phyloP scores from a whole-genome alignment of 441 rosid genomes.

The Bocquillonia castaneifolia region DNA sequence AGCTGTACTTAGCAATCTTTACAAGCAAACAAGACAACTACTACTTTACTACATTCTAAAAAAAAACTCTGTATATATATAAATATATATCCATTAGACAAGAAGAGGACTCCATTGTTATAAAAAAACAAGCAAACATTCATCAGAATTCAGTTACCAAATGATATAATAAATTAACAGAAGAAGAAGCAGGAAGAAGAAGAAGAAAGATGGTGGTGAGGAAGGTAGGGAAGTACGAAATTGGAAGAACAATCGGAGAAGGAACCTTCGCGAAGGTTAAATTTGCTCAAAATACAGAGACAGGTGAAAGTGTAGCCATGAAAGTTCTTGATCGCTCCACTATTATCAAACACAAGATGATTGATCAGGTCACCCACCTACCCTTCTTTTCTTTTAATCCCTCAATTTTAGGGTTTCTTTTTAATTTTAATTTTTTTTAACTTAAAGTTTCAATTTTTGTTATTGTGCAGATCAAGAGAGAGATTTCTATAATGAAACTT shows the following conservation, averaged over 20 bases:
- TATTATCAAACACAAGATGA: conserved; percentile 90
- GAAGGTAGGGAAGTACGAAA: conserved; percentile 90
- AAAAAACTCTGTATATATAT: too few relatives aligned
- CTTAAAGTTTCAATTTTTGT: background rate
- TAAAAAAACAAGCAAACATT: too few relatives aligned
- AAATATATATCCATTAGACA: too few relatives aligned
- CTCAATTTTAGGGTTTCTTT: background rate
- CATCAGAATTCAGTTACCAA: conserved; percentile 1
- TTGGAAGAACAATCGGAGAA: conserved; percentile 95
- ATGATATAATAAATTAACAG: background rate
- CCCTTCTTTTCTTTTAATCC: background rate
- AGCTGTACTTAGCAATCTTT: too few relatives aligned
- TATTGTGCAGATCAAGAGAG: conserved; percentile 72
- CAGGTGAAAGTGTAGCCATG: conserved; percentile 98
- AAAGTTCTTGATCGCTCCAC: conserved; percentile 86
- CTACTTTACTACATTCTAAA: too few relatives aligned
- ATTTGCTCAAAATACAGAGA: conserved; percentile 96
- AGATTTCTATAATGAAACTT: conserved; percentile 97
- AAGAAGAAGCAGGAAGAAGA: conserved; percentile 5
- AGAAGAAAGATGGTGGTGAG: conserved; percentile 63
- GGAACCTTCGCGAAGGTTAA: conserved; percentile 94
- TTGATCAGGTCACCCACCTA: conserved; percentile 54
- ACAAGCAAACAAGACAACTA: too few relatives aligned
- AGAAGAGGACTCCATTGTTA: too few relatives aligned
- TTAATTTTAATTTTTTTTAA: too few relatives aligned